Conservation (phyloP, 1,284 basidiomycete species). For the Hypsizygus ulmarius region DNA sequence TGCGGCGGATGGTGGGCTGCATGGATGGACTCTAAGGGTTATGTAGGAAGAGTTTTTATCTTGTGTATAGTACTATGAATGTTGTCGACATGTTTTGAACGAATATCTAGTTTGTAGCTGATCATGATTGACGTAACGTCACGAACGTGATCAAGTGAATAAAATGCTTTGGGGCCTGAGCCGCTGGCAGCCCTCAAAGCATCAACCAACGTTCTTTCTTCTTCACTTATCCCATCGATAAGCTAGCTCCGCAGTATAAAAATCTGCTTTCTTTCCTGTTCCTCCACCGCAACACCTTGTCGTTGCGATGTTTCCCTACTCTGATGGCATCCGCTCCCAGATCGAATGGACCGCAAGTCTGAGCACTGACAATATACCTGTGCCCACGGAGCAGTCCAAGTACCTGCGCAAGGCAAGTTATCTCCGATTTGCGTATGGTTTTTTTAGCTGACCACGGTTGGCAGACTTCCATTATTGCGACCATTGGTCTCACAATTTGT, state of each 20-base stretch:
- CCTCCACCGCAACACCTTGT: background rate
- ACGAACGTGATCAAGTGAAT: no score
- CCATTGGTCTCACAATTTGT: slow-evolving; percentile 67
- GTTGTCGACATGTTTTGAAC: slow-evolving; percentile 15
- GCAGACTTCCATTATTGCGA: slow-evolving; percentile 95
- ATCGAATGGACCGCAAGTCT: slow-evolving; percentile 89
- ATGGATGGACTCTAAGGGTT: slow-evolving; percentile 74
- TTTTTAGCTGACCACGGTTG: slow-evolving; percentile 12
- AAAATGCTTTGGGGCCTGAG: background rate
- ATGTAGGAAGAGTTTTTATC: slow-evolving; percentile 44
- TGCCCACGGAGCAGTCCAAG: slow-evolving; percentile 76
- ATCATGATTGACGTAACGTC: background rate
- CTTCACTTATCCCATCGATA: background rate
- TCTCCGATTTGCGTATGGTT: slow-evolving; percentile 13
- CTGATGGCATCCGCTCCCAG: slow-evolving; percentile 69
- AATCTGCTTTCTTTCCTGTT: background rate
- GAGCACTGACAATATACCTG: slow-evolving; percentile 65
- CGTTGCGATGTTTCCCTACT: slow-evolving; percentile 33
- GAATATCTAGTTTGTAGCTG: slow-evolving; percentile 3
- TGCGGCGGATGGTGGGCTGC: slow-evolving; percentile 52
- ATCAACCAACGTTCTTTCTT: no score
- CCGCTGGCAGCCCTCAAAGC: background rate
- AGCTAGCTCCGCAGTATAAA: slow-evolving; percentile 8
- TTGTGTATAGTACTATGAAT: slow-evolving; percentile 17
- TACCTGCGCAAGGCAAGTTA: slow-evolving; percentile 81